Conservation (phyloP, 345 rosid genomes). For the Litchi chinensis region DNA sequence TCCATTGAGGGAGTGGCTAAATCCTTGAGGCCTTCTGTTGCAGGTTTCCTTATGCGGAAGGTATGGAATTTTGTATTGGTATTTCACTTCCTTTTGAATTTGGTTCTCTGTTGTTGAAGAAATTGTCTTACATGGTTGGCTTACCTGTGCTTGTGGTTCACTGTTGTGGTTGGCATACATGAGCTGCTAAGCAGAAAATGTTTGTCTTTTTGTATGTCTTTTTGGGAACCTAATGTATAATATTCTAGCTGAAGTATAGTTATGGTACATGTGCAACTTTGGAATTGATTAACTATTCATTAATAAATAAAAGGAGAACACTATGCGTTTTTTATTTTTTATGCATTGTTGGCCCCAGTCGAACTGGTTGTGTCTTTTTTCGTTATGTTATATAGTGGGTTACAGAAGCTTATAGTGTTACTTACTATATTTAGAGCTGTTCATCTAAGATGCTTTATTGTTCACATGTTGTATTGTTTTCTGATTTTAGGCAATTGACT, state of each 20-base stretch:
- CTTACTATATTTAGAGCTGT: not conserved
- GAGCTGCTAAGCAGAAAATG: too few relatives aligned
- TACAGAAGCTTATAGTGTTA: not conserved
- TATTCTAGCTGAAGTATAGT: not conserved
- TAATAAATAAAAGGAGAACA: not conserved
- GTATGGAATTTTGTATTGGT: conserved; percentile 29
- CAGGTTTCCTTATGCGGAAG: conserved; percentile 96
- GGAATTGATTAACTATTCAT: not conserved
- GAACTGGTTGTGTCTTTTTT: not conserved
- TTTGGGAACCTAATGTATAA: too few relatives aligned
- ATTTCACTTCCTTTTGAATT: not conserved
- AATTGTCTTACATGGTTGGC: not conserved
- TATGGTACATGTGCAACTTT: not conserved
- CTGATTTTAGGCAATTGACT: conserved; percentile 73
- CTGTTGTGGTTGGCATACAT: too few relatives aligned
- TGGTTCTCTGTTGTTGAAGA: not conserved
- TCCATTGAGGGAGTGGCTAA: conserved; percentile 91
- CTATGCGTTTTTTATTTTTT: not conserved
- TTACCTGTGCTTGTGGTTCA: not conserved
- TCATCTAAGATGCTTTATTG: not conserved
- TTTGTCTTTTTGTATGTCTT: too few relatives aligned
- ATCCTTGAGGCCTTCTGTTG: conserved; percentile 85
- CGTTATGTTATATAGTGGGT: not conserved
- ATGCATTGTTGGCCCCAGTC: not conserved
- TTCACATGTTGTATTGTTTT: conserved; percentile 1